Evolutionary conservation across 1,284 basidiomycete genomes (phyloP).

Genomic region (Sporisorium reilianum): DNA sequence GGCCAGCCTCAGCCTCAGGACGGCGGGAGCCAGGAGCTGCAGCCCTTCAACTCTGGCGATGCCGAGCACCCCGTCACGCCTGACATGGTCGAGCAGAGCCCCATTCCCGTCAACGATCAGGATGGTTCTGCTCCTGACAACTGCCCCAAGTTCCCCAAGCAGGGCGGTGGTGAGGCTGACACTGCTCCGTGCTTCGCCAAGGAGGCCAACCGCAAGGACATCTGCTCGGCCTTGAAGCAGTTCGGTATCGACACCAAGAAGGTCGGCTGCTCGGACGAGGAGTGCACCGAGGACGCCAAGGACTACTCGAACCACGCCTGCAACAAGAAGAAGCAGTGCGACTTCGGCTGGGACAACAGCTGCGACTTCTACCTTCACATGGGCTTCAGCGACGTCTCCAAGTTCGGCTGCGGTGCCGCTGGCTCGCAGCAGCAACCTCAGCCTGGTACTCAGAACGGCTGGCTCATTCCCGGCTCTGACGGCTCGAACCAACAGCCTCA

Average conservation of each 20-base stretch:
- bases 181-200: conserved; percentile 41
- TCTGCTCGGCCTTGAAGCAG: conserved; percentile 52
- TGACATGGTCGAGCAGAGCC: not conserved
- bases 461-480: no score
- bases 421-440: not conserved
- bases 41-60: conserved; percentile 9
- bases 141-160: conserved; percentile 46
- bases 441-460: not conserved
- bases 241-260: conserved; percentile 36
- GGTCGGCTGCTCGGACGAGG: conserved; percentile 35
- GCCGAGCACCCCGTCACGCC: conserved; percentile 9
- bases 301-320: conserved; percentile 48
- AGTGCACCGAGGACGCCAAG: conserved; percentile 41
- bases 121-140: conserved; percentile 10
- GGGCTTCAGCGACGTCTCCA: conserved; percentile 40
- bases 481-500: not conserved
- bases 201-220: conserved; percentile 35
- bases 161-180: conserved; percentile 36
- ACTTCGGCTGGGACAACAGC: conserved; percentile 41
- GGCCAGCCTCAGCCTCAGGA: conserved; percentile 16
- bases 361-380: conserved; percentile 41
- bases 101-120: conserved; percentile 10
- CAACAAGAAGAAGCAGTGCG: conserved; percentile 44
- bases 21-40: not conserved
- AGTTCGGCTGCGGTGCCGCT: conserved; percentile 39